Evolutionary conservation across 495 filamentous ascomycete species (phyloP).

Genomic region (Podospora didyma): DNA sequence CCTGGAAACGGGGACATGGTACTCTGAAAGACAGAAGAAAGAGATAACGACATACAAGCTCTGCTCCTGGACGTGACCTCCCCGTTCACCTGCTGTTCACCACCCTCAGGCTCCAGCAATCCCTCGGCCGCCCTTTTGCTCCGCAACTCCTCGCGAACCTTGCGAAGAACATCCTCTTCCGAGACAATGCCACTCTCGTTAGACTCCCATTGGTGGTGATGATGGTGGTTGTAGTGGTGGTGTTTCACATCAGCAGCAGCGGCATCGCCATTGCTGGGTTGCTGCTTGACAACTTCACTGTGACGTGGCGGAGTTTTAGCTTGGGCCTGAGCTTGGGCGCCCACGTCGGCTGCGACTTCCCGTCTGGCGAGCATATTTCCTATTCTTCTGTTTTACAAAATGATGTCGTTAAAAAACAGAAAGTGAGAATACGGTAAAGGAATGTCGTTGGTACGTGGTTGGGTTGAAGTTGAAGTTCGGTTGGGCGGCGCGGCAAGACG

Average conservation of each 20-base stretch:
- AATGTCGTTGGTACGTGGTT: no score
- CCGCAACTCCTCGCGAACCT: background rate
- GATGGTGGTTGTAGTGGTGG: background rate
- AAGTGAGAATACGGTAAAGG: background rate
- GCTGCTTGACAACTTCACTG: background rate
- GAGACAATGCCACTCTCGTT: background rate
- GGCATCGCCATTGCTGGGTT: no score
- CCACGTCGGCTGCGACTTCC: background rate
- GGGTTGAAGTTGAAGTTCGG: no score
- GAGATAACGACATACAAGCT: no score
- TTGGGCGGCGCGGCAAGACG: no score
- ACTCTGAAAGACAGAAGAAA: no score
- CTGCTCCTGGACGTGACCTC: no score
- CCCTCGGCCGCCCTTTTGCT: no score
- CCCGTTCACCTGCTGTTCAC: no score
- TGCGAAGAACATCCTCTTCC: background rate
- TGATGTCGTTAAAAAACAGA: background rate
- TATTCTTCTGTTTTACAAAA: background rate
- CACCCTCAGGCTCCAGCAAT: no score
- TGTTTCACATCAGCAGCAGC: background rate
- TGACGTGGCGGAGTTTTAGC: background rate
- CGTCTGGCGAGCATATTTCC: background rate
- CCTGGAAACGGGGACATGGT: no score
- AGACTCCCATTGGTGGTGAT: conserved; percentile 1
- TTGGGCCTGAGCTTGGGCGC: background rate